Conservation (phyloP, 441 rosid species). For the Adansonia gregorii region DNA sequence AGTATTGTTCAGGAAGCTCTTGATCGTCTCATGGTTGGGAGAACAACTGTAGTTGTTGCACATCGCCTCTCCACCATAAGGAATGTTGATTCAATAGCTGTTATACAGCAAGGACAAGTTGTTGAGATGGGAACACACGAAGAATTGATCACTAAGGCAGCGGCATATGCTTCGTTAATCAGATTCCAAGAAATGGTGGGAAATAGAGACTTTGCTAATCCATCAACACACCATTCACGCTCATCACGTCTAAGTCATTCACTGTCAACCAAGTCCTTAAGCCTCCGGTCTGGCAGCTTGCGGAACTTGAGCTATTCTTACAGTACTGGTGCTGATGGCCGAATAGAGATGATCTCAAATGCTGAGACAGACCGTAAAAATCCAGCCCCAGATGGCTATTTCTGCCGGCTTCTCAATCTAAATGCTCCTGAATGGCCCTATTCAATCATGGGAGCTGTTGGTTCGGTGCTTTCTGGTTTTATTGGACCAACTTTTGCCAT, state of each 20-base stretch:
- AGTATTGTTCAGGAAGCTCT: slow-evolving; percentile 98
- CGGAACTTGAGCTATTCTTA: slow-evolving; percentile 94
- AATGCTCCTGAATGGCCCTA: slow-evolving; percentile 99
- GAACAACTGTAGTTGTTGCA: slow-evolving; percentile 95
- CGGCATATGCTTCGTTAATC: slow-evolving; percentile 84
- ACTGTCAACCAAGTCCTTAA: slow-evolving; percentile 88
- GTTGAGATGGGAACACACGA: slow-evolving; percentile 97
- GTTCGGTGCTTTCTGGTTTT: slow-evolving; percentile 94
- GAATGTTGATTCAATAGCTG: slow-evolving; percentile 89
- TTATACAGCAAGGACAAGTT: slow-evolving; percentile 93
- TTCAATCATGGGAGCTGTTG: slow-evolving; percentile 93
- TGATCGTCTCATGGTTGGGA: slow-evolving; percentile 94
- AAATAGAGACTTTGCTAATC: slow-evolving; percentile 83
- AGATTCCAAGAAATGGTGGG: slow-evolving; percentile 95
- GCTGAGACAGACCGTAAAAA: slow-evolving; percentile 92
- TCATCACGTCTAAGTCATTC: slow-evolving; percentile 90
- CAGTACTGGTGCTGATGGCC: slow-evolving; percentile 97
- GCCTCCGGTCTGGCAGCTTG: slow-evolving; percentile 94
- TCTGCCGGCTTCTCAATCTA: slow-evolving; percentile 87
- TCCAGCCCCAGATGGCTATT: slow-evolving; percentile 86
- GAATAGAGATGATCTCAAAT: slow-evolving; percentile 96
- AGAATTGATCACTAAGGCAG: slow-evolving; percentile 77
- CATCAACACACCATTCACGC: slow-evolving; percentile 84
- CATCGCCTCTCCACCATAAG: slow-evolving; percentile 96
- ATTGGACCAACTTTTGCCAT: slow-evolving; percentile 96